phyloP scores from a whole-genome alignment of 306 rosid species.

The Dicorynia guianensis region DNA sequence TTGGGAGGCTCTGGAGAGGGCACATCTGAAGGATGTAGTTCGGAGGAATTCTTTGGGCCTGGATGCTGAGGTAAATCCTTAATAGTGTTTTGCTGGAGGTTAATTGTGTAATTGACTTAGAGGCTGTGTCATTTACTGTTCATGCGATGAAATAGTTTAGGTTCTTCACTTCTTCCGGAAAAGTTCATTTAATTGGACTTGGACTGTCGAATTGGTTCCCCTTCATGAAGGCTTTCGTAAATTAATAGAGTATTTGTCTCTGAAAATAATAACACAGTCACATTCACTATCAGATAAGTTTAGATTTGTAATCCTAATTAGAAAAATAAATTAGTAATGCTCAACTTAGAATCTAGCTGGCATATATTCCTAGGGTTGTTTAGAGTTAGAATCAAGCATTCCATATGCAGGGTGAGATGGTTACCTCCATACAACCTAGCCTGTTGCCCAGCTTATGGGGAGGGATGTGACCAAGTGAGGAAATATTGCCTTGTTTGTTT shows the following conservation, averaged over 20 bases:
- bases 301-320: not conserved
- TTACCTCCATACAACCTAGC: conserved; percentile 4
- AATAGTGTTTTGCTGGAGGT: conserved; percentile 20
- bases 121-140: conserved; percentile 9
- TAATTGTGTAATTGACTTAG: conserved; percentile 1
- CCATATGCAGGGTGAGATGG: not conserved
- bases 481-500: too few relatives aligned
- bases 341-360: conserved; percentile 9
- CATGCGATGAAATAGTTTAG: not conserved
- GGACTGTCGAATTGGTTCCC: conserved; percentile 2
- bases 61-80: conserved; percentile 75
- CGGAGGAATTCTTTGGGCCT: conserved; percentile 80
- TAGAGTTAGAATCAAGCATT: not conserved
- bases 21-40: conserved; percentile 85
- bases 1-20: conserved; percentile 95
- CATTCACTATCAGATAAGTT: not conserved
- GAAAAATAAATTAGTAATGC: not conserved
- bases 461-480: not conserved
- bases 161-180: not conserved
- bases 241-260: not conserved
- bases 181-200: conserved; percentile 1
- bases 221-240: conserved; percentile 19
- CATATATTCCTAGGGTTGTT: not conserved
- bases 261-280: not conserved
- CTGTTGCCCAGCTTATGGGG: conserved; percentile 5